Conservation (phyloP, 495 filamentous ascomycete species). For the Aspergillus steynii region DNA sequence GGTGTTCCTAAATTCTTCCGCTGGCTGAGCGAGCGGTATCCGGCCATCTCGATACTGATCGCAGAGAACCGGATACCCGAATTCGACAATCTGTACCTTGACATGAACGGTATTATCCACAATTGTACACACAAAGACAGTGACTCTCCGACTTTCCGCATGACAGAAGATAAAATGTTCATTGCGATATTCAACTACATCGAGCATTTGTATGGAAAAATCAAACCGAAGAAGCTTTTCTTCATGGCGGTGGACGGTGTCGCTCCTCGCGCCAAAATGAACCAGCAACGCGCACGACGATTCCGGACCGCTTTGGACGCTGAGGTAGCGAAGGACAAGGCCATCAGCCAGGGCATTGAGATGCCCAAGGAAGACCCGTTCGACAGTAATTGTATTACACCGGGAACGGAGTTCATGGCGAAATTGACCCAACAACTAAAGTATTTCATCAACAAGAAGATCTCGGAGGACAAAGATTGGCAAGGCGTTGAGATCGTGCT, state of each 20-base stretch:
- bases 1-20: constrained; percentile 96
- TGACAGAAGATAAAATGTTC: constrained; percentile 98
- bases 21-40: constrained; percentile 99
- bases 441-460: constrained; percentile 98
- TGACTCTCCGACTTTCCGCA: constrained; percentile 83
- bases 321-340: constrained; percentile 86
- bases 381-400: constrained; percentile 99
- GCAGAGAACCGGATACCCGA: constrained; percentile 99
- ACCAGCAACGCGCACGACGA: constrained; percentile 93
- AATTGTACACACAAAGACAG: constrained; percentile 98
- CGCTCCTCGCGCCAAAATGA: constrained; percentile 98
- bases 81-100: constrained; percentile 96
- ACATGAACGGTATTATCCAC: constrained; percentile 99
- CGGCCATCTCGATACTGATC: constrained; percentile 96
- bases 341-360: constrained; percentile 80
- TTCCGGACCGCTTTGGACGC: constrained; percentile 94
- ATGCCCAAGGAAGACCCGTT: constrained; percentile 95
- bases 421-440: constrained; percentile 90
- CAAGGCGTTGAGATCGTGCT: constrained; percentile 93
- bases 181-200: constrained; percentile 99
- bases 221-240: constrained; percentile 96
- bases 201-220: constrained; percentile 97
- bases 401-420: constrained; percentile 97
- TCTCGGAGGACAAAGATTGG: constrained; percentile 96
- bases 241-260: constrained; percentile 99